A percentile compares a stretch with the other conserved stretches of the same genome.
Conservation (phyloP, 495 filamentous ascomycete genomes). For the Parachaetomium inaequale region DNA sequence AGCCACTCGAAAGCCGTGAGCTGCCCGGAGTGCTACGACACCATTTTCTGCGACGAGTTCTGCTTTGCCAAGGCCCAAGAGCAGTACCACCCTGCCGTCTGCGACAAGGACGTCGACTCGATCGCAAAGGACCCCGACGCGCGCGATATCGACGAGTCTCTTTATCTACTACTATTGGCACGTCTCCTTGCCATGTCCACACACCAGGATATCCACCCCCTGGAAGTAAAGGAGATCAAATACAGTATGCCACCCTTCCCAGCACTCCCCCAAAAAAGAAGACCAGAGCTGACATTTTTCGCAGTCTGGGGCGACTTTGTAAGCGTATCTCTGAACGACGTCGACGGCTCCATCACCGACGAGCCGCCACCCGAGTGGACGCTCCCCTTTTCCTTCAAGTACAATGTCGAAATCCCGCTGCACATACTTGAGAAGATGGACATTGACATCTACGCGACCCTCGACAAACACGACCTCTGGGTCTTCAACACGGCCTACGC, state of each 20-base stretch:
- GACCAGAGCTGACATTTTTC: not conserved
- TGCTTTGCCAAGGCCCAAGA: conserved; percentile 70
- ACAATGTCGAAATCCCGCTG: conserved; percentile 76
- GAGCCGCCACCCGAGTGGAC: conserved; percentile 58
- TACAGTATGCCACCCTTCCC: conserved; percentile 47
- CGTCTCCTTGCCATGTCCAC: conserved; percentile 82
- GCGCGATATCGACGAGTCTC: conserved; percentile 64
- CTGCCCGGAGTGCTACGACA: conserved; percentile 76
- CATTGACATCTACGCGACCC: conserved; percentile 70
- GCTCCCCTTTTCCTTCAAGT: conserved; percentile 84
- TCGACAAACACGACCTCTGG: conserved; percentile 76
- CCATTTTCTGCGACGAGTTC: conserved; percentile 74
- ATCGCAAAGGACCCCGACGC: conserved; percentile 75
- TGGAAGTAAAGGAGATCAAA: conserved; percentile 78
- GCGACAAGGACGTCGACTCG: conserved; percentile 75
- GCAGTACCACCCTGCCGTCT: conserved; percentile 81
- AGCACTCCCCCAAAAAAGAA: not conserved
- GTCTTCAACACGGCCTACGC: conserved; percentile 87
- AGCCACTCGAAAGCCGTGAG: conserved; percentile 45
- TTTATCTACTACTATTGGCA: conserved; percentile 75
- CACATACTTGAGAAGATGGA: conserved; percentile 90
- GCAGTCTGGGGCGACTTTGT: conserved; percentile 74
- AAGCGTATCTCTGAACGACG: conserved; percentile 46
- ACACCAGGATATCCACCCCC: conserved; percentile 76
- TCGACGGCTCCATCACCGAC: conserved; percentile 46